Conservation (phyloP, 176 grass and related monocot species). For the Sorghum bicolor region DNA sequence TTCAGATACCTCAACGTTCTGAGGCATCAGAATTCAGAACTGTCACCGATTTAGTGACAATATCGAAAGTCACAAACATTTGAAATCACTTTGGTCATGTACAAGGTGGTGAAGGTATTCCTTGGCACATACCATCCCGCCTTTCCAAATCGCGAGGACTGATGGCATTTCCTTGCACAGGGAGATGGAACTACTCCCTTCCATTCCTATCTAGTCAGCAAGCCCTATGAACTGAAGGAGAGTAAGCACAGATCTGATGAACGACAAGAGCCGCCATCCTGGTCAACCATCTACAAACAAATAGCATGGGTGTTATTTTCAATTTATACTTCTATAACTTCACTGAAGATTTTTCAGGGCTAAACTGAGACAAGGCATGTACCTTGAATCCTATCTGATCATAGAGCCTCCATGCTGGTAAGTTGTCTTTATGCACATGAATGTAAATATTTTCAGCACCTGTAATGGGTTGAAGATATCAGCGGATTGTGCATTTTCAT, state of each 20-base stretch:
- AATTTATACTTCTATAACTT: background rate
- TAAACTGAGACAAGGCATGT: slow-evolving; percentile 16
- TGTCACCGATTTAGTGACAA: background rate
- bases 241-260: slow-evolving; percentile 52
- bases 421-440: slow-evolving; percentile 69
- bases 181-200: background rate
- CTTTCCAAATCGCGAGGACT: slow-evolving; percentile 31
- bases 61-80: slow-evolving; percentile 7
- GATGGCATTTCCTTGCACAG: slow-evolving; percentile 31
- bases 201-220: slow-evolving; percentile 19
- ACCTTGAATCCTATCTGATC: slow-evolving; percentile 67
- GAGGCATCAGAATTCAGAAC: slow-evolving; percentile 13
- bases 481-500: background rate
- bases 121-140: slow-evolving; percentile 40
- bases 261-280: background rate
- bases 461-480: slow-evolving; percentile 20
- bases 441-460: slow-evolving; percentile 55
- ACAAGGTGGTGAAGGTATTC: slow-evolving; percentile 16
- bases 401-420: slow-evolving; percentile 56
- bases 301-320: background rate
- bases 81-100: slow-evolving; percentile 16
- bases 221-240: slow-evolving; percentile 28
- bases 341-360: background rate
- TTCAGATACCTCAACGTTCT: slow-evolving; percentile 28
- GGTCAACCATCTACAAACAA: slow-evolving; percentile 46